A percentile compares a stretch with the other conserved stretches of the same genome.
These are phyloP conservation scores for Dalechampia spathulata DNA, from an alignment of 441 rosid species.

Conservation along the genomic window DNA sequence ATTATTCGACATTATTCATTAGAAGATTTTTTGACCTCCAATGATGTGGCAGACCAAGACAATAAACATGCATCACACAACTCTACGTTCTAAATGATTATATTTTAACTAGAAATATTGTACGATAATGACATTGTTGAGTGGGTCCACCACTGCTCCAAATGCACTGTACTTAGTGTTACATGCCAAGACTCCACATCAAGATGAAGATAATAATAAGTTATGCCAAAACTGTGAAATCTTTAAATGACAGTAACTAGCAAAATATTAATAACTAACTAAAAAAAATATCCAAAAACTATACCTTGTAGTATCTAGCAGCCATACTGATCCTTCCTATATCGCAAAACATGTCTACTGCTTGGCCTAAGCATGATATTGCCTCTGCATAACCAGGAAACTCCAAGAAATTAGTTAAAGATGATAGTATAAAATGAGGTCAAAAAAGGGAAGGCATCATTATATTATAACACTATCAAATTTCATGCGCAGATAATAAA, in stretches of 20 bases:
- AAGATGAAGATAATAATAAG: background rate
- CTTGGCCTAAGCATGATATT: conserved; percentile 77
- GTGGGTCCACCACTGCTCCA: background rate
- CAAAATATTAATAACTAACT: background rate
- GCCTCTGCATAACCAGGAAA: conserved; percentile 54
- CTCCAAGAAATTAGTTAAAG: background rate
- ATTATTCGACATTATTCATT: too few relatives aligned
- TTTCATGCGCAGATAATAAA: too few relatives aligned
- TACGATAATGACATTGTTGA: too few relatives aligned
- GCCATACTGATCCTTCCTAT: conserved; percentile 97
- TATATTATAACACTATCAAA: background rate
- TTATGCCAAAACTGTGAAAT: background rate
- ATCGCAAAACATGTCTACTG: conserved; percentile 76
- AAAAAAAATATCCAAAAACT: background rate
- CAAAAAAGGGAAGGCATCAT: background rate
- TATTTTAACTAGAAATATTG: too few relatives aligned
- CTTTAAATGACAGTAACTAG: background rate
- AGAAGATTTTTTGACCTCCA: too few relatives aligned
- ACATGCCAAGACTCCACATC: background rate
- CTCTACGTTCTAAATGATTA: too few relatives aligned
- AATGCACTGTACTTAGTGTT: background rate
- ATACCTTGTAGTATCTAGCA: conserved; percentile 92
- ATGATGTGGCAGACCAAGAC: too few relatives aligned
- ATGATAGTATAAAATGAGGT: background rate
- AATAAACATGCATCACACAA: too few relatives aligned